Evolutionary conservation across 2,329 filamentous ascomycete species (phyloP), one percentile per base, ranked within the genome.

Genomic region (Rhexocercosporidium sp.): DNA sequence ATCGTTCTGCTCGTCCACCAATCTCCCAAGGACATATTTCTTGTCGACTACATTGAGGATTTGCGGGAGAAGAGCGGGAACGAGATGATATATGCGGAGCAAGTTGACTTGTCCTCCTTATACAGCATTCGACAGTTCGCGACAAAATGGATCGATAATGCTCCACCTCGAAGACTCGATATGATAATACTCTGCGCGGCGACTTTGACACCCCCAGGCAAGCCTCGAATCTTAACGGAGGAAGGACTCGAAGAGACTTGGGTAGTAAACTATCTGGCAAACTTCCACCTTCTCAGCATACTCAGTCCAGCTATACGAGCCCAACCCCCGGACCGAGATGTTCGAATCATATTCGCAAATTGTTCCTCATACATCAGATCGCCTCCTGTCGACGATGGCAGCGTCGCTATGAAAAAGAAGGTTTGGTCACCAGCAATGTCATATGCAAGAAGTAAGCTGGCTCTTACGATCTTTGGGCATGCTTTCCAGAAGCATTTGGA

Each of bases 121-220:
- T 89, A 97, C 78, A 96, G 92, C 78, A 90, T 99, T 74, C 92
- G 96, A 46, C 86, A 90, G 70, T 99, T 99, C 78, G 96, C 96
- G 14, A 99, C 96, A 0, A 95, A 93, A 82, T 99, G 96, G 95
- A 93, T 99, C 72, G 95, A 99, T 79, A 98, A 97, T 78, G 88
- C 92, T 25, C 95, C 96, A 2, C 93, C 94, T 9, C 86, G 96
- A 65, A 85, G 96, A 57, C 82, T 99, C 7, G 96, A 99, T 78
- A 94, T 95, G 89, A 83, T 99, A 56, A 87, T 99, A 22, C 85
- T 99, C 20, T 97, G 94, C 78, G 96, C 91, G 11, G 92, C 92
- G 53, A 91, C 90, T 0, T 82, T 94, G 72, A 92, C 91, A 4
- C 90, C 93, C 2, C 86, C 86, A 12, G 92, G 89, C 1, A 84